phyloP scores from a whole-genome alignment of 768 basidiomycete genomes.

The Leccinum obscurum region DNA sequence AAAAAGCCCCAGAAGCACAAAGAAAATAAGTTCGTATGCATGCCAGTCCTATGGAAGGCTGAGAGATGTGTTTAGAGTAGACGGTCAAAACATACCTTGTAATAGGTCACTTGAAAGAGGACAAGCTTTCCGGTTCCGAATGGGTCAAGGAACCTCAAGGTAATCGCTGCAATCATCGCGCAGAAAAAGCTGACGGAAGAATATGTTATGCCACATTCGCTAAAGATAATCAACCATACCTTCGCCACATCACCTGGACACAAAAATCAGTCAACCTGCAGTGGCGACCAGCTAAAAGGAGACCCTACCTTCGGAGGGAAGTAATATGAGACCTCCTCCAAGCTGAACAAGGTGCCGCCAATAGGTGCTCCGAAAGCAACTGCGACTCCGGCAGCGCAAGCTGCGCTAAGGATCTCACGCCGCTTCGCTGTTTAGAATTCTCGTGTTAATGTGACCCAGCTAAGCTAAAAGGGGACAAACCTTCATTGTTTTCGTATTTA shows the following conservation, averaged over 20 bases:
- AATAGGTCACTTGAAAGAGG: constrained; percentile 88
- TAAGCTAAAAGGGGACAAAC: constrained; percentile 36
- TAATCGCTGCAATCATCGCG: constrained; percentile 96
- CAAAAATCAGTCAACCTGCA: constrained; percentile 5
- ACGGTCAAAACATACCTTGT: constrained; percentile 50
- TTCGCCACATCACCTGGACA: constrained; percentile 85
- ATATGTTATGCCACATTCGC: background rate
- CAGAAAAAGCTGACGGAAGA: constrained; percentile 84
- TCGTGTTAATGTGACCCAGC: background rate
- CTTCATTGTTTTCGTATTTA: constrained; percentile 97
- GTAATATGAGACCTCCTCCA: constrained; percentile 96
- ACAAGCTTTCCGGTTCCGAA: constrained; percentile 95
- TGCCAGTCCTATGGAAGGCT: constrained; percentile 78
- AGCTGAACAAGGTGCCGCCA: constrained; percentile 86
- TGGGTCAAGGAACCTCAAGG: constrained; percentile 89
- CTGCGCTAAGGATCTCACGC: constrained; percentile 92
- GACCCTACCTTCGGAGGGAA: constrained; percentile 83
- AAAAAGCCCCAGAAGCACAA: constrained; percentile 83
- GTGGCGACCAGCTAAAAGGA: background rate
- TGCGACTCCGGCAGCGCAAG: constrained; percentile 95
- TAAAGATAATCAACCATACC: constrained; percentile 44
- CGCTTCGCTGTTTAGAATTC: constrained; percentile 65
- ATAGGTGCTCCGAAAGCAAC: constrained; percentile 98
- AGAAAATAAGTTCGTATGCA: constrained; percentile 82
- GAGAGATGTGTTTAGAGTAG: background rate